These are phyloP conservation scores for Backusella circina DNA, from an alignment of 192 early-diverging fungal species.

Conservation along the genomic window DNA sequence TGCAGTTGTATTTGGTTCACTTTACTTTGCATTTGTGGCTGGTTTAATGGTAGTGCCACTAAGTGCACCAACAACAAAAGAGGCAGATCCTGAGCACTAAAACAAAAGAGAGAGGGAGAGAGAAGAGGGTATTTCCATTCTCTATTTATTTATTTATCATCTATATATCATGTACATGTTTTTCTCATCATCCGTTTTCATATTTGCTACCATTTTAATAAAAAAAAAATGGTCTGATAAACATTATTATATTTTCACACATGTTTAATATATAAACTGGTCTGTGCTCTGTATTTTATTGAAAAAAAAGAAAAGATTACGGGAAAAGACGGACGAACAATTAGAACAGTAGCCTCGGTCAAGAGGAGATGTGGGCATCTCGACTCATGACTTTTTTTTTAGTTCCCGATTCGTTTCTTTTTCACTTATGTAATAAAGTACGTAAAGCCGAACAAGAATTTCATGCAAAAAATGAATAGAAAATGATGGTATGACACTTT, in stretches of 20 bases:
- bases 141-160: neutral
- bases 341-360: neutral
- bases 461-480: neutral
- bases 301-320: neutral
- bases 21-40: constrained; percentile 20
- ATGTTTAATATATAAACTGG: neutral
- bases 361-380: neutral
- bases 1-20: neutral
- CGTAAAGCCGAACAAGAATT: neutral
- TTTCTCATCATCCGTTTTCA: neutral
- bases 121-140: neutral
- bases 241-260: neutral
- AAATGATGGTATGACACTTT: neutral
- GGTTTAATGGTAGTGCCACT: constrained; percentile 14
- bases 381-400: neutral
- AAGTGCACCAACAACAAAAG: neutral
- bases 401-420: neutral
- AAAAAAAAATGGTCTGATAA: neutral
- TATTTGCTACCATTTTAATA: neutral
- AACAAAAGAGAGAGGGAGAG: neutral
- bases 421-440: no score
- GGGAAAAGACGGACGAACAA: neutral
- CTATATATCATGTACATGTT: neutral
- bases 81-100: neutral
- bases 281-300: neutral